Evolutionary conservation across 2,329 filamentous ascomycete genomes (phyloP).

Genomic region (Fusarium lateritium): DNA sequence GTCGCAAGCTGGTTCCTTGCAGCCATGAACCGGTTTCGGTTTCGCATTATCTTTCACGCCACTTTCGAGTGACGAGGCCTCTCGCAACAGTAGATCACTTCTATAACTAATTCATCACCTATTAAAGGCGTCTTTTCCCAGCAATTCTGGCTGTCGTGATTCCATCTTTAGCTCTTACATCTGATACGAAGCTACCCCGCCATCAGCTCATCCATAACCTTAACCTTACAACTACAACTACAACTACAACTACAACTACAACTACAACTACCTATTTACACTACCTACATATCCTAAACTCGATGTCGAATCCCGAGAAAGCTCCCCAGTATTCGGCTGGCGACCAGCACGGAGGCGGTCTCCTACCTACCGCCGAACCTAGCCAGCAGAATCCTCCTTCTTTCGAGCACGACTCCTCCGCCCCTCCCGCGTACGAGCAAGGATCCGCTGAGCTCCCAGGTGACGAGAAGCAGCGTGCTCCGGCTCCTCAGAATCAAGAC

Average conservation of each 20-base stretch:
- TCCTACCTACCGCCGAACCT: conserved; percentile 30
- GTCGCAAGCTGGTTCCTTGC: conserved; percentile 26
- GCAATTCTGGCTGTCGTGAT: neutral
- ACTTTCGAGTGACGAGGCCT: conserved; percentile 44
- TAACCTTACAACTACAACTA: conserved; percentile 21
- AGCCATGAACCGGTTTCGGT: conserved; percentile 42
- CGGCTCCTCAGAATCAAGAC: neutral
- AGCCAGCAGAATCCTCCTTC: conserved; percentile 37
- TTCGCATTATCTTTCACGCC: conserved; percentile 36
- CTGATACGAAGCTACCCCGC: conserved; percentile 38
- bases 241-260: conserved; percentile 20
- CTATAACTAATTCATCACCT: neutral
- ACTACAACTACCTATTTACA: neutral
- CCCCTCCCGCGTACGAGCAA: conserved; percentile 37
- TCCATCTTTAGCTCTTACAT: conserved; percentile 17
- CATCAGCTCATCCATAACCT: conserved; percentile 24
- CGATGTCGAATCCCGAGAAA: conserved; percentile 44
- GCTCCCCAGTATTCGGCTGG: conserved; percentile 37
- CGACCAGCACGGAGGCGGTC: conserved; percentile 31
- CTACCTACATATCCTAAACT: conserved; percentile 3
- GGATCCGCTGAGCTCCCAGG: conserved; percentile 33
- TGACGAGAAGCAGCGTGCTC: conserved; percentile 30
- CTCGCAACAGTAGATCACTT: conserved; percentile 16
- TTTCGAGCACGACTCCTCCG: conserved; percentile 15
- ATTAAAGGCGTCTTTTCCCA: conserved; percentile 31